Evolutionary conservation across 768 basidiomycete species (phyloP).

Genomic region (Panellus pusillus): DNA sequence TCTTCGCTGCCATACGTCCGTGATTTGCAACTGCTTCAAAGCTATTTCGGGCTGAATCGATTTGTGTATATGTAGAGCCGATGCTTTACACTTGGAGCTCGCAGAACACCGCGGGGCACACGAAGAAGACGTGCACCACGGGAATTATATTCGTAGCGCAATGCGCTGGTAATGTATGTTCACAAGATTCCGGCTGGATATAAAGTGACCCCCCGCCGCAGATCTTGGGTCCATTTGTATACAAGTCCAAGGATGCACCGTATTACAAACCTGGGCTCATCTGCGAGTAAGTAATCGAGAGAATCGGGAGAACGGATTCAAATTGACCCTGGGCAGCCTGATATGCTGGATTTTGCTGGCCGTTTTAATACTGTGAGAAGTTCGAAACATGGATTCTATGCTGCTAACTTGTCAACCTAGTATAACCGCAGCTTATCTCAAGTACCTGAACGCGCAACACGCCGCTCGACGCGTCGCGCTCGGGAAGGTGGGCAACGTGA

Average conservation of each 20-base stretch:
- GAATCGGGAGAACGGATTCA: neutral
- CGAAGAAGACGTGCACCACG: constrained; percentile 42
- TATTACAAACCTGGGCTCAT: constrained; percentile 40
- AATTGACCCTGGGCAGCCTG: constrained; percentile 25
- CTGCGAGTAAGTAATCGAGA: constrained; percentile 29
- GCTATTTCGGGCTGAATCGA: neutral
- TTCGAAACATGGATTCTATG: neutral
- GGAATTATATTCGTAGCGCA: constrained; percentile 46
- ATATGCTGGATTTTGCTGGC: constrained; percentile 40
- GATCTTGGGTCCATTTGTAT: constrained; percentile 40
- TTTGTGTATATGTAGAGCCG: constrained; percentile 28
- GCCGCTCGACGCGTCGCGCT: constrained; percentile 31
- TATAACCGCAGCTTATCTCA: constrained; percentile 37
- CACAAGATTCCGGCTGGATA: neutral
- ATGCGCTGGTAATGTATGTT: constrained; percentile 43
- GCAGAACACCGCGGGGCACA: constrained; percentile 43
- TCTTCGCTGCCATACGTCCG: constrained; percentile 37
- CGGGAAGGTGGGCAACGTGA: constrained; percentile 34
- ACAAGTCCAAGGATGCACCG: constrained; percentile 37
- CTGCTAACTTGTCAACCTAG: constrained; percentile 14
- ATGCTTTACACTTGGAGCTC: constrained; percentile 43
- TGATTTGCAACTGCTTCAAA: neutral
- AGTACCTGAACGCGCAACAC: constrained; percentile 39
- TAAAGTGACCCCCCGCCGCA: constrained; percentile 2
- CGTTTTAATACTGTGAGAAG: constrained; percentile 33